Evolutionary conservation across 352 stramenopile genomes (phyloP).

Genomic region (Pelagophyceae sp.): DNA sequence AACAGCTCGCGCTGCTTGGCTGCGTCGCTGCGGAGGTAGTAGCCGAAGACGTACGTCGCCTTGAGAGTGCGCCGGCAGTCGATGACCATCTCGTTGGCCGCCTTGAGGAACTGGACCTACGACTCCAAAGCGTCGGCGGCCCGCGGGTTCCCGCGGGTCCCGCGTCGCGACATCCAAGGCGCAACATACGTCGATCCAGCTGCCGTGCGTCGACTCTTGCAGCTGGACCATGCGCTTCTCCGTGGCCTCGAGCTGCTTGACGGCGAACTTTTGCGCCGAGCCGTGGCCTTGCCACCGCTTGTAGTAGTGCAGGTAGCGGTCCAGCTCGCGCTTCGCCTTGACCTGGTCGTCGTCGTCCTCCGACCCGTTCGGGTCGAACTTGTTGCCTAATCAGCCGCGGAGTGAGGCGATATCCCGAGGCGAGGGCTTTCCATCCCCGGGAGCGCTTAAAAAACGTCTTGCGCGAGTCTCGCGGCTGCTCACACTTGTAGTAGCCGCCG

Average conservation of each 20-base stretch:
- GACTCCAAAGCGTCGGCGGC: too few species aligned
- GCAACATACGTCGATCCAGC: slow-evolving; percentile 94
- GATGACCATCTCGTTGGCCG: slow-evolving; percentile 67
- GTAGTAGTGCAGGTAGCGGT: slow-evolving; percentile 91
- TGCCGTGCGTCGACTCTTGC: slow-evolving; percentile 66
- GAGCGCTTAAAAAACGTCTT: slow-evolving; percentile 8
- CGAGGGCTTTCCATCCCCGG: too few species aligned
- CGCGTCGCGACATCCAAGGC: too few species aligned
- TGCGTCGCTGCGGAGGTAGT: slow-evolving; percentile 50
- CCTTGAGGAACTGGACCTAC: slow-evolving; percentile 84
- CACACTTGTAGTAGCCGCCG: slow-evolving; percentile 98
- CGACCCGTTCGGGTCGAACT: slow-evolving; percentile 53
- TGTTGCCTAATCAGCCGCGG: slow-evolving; percentile 63
- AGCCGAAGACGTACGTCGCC: slow-evolving; percentile 78
- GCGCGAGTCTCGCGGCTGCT: slow-evolving; percentile 79
- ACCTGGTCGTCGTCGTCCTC: slow-evolving; percentile 36
- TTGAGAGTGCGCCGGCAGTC: slow-evolving; percentile 85
- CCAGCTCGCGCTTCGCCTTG: slow-evolving; percentile 71
- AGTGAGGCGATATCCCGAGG: too few species aligned
- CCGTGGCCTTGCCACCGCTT: slow-evolving; percentile 81
- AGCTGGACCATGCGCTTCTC: slow-evolving; percentile 79
- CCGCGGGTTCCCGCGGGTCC: too few species aligned
- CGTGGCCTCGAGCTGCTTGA: slow-evolving; percentile 73
- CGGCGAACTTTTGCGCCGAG: slow-evolving; percentile 75
- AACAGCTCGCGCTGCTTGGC: slow-evolving; percentile 76